A percentile compares a stretch with the other conserved stretches of the same genome.
Conservation (phyloP, 257 asterid genomes). For the Coffea eugenioides region DNA sequence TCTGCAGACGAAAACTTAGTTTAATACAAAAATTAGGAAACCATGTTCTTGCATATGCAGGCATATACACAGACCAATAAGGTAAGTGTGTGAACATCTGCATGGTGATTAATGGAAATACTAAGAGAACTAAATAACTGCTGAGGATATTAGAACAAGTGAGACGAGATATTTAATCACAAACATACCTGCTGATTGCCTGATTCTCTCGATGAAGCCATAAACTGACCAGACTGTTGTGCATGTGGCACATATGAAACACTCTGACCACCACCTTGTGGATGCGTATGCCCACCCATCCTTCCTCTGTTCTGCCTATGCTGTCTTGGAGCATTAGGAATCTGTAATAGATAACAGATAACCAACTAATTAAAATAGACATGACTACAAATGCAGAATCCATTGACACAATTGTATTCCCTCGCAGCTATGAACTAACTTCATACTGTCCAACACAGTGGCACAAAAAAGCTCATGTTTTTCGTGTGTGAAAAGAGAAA, state of each 20-base stretch:
- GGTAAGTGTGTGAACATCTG: not conserved
- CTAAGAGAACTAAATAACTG: not conserved
- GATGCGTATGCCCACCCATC: slow-evolving; percentile 37
- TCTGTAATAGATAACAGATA: slow-evolving; percentile 29
- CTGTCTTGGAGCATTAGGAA: slow-evolving; percentile 52
- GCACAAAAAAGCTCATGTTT: not conserved
- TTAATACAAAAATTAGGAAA: not conserved
- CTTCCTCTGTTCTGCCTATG: slow-evolving; percentile 61
- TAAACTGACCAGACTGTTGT: slow-evolving; percentile 39
- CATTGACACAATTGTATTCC: not conserved
- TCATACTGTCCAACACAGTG: too few relatives aligned
- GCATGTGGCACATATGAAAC: slow-evolving; percentile 33
- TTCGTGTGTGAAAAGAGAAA: not conserved
- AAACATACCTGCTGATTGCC: slow-evolving; percentile 50
- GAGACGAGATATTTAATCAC: not conserved
- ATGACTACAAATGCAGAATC: not conserved
- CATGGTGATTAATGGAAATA: not conserved
- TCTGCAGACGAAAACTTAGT: not conserved
- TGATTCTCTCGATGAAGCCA: slow-evolving; percentile 45
- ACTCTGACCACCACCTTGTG: slow-evolving; percentile 39
- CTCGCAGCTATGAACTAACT: not conserved
- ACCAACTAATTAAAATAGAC: not conserved
- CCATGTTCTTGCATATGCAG: not conserved
- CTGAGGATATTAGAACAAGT: not conserved
- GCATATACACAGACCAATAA: not conserved